Percentiles rank a stretch among this genome's conserved stretches.
These are phyloP conservation scores for Dactylellina haptotyla DNA, from an alignment of 2,329 filamentous ascomycete genomes.

Conservation along the genomic window DNA sequence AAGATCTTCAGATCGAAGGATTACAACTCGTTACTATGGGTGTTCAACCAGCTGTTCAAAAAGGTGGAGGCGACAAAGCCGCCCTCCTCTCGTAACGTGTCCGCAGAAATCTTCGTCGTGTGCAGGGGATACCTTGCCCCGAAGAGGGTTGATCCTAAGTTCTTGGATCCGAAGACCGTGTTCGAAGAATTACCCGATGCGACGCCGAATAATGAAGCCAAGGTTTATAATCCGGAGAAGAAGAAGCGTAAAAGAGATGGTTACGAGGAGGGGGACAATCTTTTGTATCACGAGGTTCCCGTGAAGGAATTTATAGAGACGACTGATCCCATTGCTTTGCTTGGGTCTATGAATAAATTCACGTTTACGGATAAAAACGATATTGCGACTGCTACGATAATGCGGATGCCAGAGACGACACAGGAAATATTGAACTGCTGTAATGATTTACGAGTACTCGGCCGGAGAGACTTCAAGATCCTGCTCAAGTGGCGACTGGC, in stretches of 20 bases:
- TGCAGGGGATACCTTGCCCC: slow-evolving; percentile 95
- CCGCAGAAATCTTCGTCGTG: slow-evolving; percentile 97
- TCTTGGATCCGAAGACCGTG: slow-evolving; percentile 86
- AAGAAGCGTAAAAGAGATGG: slow-evolving; percentile 98
- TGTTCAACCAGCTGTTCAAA: slow-evolving; percentile 94
- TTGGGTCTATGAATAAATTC: slow-evolving; percentile 85
- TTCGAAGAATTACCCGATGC: slow-evolving; percentile 90
- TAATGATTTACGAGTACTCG: slow-evolving; percentile 85
- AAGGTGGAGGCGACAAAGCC: slow-evolving; percentile 98
- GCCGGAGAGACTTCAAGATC: slow-evolving; percentile 91
- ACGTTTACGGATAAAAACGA: slow-evolving; percentile 83
- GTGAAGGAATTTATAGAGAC: slow-evolving; percentile 96
- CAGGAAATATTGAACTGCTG: slow-evolving; percentile 82
- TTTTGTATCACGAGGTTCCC: slow-evolving; percentile 85
- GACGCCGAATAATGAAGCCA: slow-evolving; percentile 93
- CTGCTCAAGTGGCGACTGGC: slow-evolving; percentile 89
- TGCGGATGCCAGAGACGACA: slow-evolving; percentile 87
- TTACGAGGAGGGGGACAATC: slow-evolving; percentile 96
- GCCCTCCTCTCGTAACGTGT: slow-evolving; percentile 93
- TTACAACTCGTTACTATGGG: slow-evolving; percentile 95
- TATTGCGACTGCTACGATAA: slow-evolving; percentile 83
- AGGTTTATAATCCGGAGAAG: slow-evolving; percentile 95
- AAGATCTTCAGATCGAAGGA: slow-evolving; percentile 98
- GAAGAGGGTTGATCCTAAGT: slow-evolving; percentile 89
- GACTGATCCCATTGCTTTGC: slow-evolving; percentile 88